Percentiles rank a stretch among this genome's conserved stretches.
These are phyloP conservation scores for Xylaria sp. DNA, from an alignment of 495 filamentous ascomycete genomes.

Conservation along the genomic window DNA sequence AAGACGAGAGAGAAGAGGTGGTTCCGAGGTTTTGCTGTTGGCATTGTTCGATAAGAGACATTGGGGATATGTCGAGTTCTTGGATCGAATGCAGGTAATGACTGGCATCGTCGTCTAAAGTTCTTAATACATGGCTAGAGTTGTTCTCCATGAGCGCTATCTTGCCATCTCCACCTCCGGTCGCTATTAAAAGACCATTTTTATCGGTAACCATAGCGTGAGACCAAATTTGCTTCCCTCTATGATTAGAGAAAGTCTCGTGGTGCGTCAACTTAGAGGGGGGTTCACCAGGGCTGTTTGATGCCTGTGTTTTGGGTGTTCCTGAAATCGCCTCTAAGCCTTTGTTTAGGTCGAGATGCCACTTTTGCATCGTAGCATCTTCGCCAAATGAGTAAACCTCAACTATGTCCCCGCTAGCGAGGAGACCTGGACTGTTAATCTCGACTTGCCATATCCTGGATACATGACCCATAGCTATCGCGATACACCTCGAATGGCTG, in stretches of 20 bases:
- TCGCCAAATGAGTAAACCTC: slow-evolving; percentile 78
- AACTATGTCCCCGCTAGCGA: slow-evolving; percentile 39
- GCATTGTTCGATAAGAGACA: slow-evolving; percentile 18
- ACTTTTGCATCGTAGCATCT: slow-evolving; percentile 74
- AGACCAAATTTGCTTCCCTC: slow-evolving; percentile 93
- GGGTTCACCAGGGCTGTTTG: slow-evolving; percentile 25
- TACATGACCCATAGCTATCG: slow-evolving; percentile 79
- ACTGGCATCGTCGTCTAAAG: slow-evolving; percentile 34
- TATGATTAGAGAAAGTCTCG: slow-evolving; percentile 66
- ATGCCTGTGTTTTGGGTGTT: not conserved
- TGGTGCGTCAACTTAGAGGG: slow-evolving; percentile 55
- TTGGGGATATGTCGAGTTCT: slow-evolving; percentile 17
- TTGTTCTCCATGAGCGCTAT: slow-evolving; percentile 43
- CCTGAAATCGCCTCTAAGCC: not conserved
- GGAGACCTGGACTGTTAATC: slow-evolving; percentile 53
- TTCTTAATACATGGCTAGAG: not conserved
- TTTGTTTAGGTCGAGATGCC: slow-evolving; percentile 60
- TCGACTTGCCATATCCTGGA: slow-evolving; percentile 89
- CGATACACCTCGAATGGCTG: slow-evolving; percentile 53
- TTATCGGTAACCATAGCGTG: slow-evolving; percentile 53
- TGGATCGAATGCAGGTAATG: not conserved
- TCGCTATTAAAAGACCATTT: slow-evolving; percentile 60
- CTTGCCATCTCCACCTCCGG: slow-evolving; percentile 85
- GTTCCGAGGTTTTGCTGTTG: not conserved
- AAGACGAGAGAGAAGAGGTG: slow-evolving; percentile 8